A percentile compares a stretch with the other conserved stretches of the same genome.
phyloP scores from a whole-genome alignment of 257 asterid species.

The Anisodus tanguticus region DNA sequence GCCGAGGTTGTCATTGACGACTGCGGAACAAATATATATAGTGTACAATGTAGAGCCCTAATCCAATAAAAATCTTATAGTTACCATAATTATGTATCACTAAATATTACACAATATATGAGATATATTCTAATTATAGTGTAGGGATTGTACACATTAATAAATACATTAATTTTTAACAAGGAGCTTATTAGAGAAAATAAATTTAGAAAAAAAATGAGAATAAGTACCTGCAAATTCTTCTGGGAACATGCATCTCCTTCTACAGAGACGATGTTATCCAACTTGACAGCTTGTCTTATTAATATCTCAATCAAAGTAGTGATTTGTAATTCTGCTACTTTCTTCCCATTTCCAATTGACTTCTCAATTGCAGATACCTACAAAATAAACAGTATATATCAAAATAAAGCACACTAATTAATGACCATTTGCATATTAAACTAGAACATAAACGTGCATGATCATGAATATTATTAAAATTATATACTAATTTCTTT shows the following conservation, averaged over 20 bases:
- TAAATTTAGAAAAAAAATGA: background rate
- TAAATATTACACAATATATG: too few relatives aligned
- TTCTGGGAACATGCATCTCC: slow-evolving; percentile 58
- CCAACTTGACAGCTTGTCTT: slow-evolving; percentile 73
- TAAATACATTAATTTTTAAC: too few relatives aligned
- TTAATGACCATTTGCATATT: background rate
- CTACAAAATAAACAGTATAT: slow-evolving; percentile 31
- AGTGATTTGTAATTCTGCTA: slow-evolving; percentile 68
- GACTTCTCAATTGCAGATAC: slow-evolving; percentile 62
- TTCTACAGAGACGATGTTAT: slow-evolving; percentile 43
- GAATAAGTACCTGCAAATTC: slow-evolving; percentile 50
- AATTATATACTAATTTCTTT: background rate
- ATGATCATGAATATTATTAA: background rate
- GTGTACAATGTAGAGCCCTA: too few relatives aligned
- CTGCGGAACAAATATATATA: too few relatives aligned
- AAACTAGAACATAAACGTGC: background rate
- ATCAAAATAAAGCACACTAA: background rate
- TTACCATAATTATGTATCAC: too few relatives aligned
- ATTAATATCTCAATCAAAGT: slow-evolving; percentile 72
- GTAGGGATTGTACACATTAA: too few relatives aligned
- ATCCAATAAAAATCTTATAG: too few relatives aligned
- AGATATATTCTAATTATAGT: too few relatives aligned
- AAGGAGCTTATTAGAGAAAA: background rate
- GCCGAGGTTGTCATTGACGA: too few relatives aligned
- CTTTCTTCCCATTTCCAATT: slow-evolving; percentile 60